Base-by-base conservation (phyloP, 495 filamentous ascomycete species). In the Hyaloscypha finlandica region DNA sequence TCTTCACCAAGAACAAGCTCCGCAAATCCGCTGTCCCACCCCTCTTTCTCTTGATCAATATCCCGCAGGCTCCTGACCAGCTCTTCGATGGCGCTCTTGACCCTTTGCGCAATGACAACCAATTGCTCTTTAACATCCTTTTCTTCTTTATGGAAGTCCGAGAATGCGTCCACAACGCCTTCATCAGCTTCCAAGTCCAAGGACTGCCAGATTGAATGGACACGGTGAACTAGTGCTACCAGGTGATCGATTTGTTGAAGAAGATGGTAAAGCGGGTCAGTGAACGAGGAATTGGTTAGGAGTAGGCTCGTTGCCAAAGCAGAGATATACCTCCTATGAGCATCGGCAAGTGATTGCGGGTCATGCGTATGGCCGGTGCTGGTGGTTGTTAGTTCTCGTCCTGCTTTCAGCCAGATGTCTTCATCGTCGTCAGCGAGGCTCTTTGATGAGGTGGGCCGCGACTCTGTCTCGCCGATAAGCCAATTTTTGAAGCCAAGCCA, bases 271-370 rank as follows among this genome's bases (percentile, higher is more conserved):
- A 97, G 82, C 2, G 88, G 77, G 19, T 83, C 77, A 0, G 92
- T 92, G 77, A 94, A 97, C 2, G 83, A 74, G 3, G 78, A 64
- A 56, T 90, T 87, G 1, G 86, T 86, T 5, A 97, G 80, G 32
- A 98, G 88, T 2, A 97, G 83, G 1, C 86, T 85, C 29, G 85
- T 83, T 1, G 82, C 76, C 0, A 97, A 78, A 1, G 87, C 80
- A 33, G 81, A 77, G 19, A 97, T 86, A 72, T 95, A 96, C 31
- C 82, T 77, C 6, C 87, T 83, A 74, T 98, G 94, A 6, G 91
- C 92, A 25, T 85, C 83, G 8, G 92, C 87, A 29, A 97, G 84
- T 19, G 88, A 88, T 77, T 97, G 92, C 0, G 94, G 94, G 73
- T 98, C 94, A 71, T 89, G 88, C 8, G 81, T 80, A 33, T 84